Evolutionary conservation across 2,329 filamentous ascomycete genomes (phyloP), one percentile per base, ranked within the genome.

Genomic region (Apiospora pterosperma): DNA sequence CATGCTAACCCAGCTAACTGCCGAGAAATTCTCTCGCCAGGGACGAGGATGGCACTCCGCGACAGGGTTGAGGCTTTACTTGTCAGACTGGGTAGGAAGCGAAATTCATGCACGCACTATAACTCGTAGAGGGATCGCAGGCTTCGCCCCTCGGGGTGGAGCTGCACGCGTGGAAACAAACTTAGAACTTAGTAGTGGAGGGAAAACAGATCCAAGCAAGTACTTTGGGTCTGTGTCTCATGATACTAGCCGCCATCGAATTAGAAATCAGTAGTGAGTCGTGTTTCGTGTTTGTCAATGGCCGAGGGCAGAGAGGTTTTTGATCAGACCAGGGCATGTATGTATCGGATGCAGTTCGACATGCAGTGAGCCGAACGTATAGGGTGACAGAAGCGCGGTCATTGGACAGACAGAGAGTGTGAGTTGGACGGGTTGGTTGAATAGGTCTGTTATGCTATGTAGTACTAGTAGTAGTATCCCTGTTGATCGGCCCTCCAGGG

Each of bases 111-210:
- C 48, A 28, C 34, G 48, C 48, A 55, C 16, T 11, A 55, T 34
- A 34, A 28, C n/a, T n/a, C n/a, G n/a, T n/a, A n/a, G n/a, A n/a
- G 34, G 28, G 48, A 55, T 55, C 16, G 48, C 48, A 21, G 16
- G 48, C 48, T 55, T 55, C 48, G 48, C 48, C 48, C 48, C 48
- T 5, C n/a, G n/a, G 48, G 38, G 48, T 55, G 48, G 48, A 55
- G 48, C 48, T 34, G 48, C 48, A 55, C 48, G 48, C 48, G 48
- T 28, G 48, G 48, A 55, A 55, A 55, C 48, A 55, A 55, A 55
- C 48, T 21, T 55, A 55, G 48, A 34, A 34, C n/a, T 42, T 21
- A 3, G n/a, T 42, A 10, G 21, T 48, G 25, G 48, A 55, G 23
- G 42, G 23, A 48, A 55, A 55, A 34, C 16, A 55, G 28, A 31